Evolutionary conservation across 768 basidiomycete species (phyloP).

Genomic region (Collybia sp.): DNA sequence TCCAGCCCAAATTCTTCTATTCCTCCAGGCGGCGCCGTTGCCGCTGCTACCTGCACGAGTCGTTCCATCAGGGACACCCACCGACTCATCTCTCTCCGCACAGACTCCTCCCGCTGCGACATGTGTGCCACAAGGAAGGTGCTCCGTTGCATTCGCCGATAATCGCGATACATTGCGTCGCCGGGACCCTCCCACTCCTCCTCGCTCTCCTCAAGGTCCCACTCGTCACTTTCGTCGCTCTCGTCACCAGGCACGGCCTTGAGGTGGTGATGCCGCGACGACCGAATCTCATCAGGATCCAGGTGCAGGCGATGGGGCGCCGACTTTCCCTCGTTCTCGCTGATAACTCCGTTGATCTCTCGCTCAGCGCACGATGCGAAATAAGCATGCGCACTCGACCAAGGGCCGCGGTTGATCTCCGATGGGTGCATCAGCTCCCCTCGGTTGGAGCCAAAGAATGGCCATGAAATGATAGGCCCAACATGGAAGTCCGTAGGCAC

Average conservation of each 20-base stretch:
- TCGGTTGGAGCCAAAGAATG: slow-evolving; percentile 83
- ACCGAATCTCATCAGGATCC: slow-evolving; percentile 72
- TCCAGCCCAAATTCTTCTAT: slow-evolving; percentile 73
- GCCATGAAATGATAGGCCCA: slow-evolving; percentile 86
- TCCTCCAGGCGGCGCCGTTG: slow-evolving; percentile 15
- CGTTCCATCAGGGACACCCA: slow-evolving; percentile 69
- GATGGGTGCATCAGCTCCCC: slow-evolving; percentile 65
- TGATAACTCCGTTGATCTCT: slow-evolving; percentile 69
- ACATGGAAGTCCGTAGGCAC: slow-evolving; percentile 43
- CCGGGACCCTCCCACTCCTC: slow-evolving; percentile 78
- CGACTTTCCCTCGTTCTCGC: slow-evolving; percentile 73
- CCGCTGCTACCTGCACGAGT: slow-evolving; percentile 28
- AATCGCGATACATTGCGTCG: slow-evolving; percentile 77
- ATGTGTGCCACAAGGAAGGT: slow-evolving; percentile 77
- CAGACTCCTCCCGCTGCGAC: slow-evolving; percentile 54
- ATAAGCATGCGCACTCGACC: slow-evolving; percentile 57
- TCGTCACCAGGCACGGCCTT: slow-evolving; percentile 66
- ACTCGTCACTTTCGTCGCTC: slow-evolving; percentile 76
- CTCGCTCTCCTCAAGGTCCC: slow-evolving; percentile 75
- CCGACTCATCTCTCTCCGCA: slow-evolving; percentile 65
- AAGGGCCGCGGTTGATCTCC: slow-evolving; percentile 80
- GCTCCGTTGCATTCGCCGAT: slow-evolving; percentile 73
- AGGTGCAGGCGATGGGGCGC: slow-evolving; percentile 77
- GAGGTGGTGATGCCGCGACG: slow-evolving; percentile 66
- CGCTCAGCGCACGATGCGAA: slow-evolving; percentile 61